phyloP scores from a whole-genome alignment of 495 filamentous ascomycete species.

The Penicillium coffeae region DNA sequence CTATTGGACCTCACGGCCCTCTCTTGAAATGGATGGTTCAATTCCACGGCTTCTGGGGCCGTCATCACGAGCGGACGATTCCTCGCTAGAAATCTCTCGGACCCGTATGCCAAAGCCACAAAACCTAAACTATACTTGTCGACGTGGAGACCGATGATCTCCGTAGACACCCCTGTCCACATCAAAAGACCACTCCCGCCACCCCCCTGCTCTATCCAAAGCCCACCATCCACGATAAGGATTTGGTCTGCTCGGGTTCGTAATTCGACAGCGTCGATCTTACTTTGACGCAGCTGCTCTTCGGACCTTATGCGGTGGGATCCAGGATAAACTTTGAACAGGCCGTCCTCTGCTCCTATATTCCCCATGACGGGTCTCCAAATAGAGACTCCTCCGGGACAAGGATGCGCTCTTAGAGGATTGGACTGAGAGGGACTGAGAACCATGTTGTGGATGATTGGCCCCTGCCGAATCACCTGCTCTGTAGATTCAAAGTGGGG shows the following conservation, averaged over 20 bases:
- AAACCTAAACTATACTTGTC: not conserved
- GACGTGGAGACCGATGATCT: not conserved
- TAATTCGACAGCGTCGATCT: not conserved
- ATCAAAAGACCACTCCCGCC: not conserved
- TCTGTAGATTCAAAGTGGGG: not conserved
- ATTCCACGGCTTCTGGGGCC: not conserved
- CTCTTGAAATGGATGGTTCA: not conserved
- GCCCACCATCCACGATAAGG: not conserved
- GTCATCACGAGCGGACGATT: not conserved
- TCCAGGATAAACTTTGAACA: not conserved
- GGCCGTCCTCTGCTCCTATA: not conserved
- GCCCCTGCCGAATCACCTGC: not conserved
- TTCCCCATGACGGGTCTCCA: not conserved
- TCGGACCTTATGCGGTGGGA: not conserved
- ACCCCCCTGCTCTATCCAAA: not conserved
- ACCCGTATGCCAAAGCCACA: not conserved
- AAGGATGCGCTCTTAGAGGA: not conserved
- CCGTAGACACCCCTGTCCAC: not conserved
- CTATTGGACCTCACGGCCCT: not conserved
- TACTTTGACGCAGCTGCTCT: not conserved
- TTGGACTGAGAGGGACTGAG: not conserved
- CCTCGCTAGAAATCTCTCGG: not conserved
- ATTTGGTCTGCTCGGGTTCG: not conserved
- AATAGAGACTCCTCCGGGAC: not conserved
- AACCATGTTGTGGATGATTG: not conserved